Evolutionary conservation across 441 rosid genomes (phyloP).

Genomic region (Monsonia emarginata): DNA sequence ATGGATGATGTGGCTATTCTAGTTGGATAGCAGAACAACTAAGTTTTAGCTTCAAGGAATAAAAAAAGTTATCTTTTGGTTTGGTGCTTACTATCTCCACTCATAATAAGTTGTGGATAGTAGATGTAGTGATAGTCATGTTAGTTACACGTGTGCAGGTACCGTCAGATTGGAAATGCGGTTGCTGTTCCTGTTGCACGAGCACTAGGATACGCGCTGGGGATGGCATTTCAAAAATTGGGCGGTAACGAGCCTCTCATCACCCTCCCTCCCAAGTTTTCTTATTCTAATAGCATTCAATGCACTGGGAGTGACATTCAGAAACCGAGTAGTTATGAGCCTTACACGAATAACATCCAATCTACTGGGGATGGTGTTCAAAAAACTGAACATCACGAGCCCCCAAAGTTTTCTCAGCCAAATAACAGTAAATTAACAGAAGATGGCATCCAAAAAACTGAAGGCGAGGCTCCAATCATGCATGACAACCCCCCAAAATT

Average conservation of each 20-base stretch:
- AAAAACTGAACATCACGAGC: neutral
- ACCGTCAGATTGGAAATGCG: constrained; percentile 81
- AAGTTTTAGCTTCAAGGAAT: neutral
- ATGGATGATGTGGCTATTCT: neutral
- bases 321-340: neutral
- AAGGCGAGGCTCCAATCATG: neutral
- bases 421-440: neutral
- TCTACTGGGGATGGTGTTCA: neutral
- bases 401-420: neutral
- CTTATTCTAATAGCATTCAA: neutral
- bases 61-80: neutral
- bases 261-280: constrained; percentile 58
- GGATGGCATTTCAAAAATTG: constrained; percentile 45
- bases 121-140: neutral
- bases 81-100: neutral
- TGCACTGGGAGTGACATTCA: neutral
- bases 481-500: neutral
- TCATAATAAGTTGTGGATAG: neutral
- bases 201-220: constrained; percentile 68
- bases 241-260: constrained; percentile 39
- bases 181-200: constrained; percentile 78
- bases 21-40: neutral
- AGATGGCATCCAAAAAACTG: neutral
- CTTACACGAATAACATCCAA: neutral
- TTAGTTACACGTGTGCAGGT: constrained; percentile 30